phyloP scores from a whole-genome alignment of 2,329 filamentous ascomycete genomes.

The Gnomoniopsis sp. region DNA sequence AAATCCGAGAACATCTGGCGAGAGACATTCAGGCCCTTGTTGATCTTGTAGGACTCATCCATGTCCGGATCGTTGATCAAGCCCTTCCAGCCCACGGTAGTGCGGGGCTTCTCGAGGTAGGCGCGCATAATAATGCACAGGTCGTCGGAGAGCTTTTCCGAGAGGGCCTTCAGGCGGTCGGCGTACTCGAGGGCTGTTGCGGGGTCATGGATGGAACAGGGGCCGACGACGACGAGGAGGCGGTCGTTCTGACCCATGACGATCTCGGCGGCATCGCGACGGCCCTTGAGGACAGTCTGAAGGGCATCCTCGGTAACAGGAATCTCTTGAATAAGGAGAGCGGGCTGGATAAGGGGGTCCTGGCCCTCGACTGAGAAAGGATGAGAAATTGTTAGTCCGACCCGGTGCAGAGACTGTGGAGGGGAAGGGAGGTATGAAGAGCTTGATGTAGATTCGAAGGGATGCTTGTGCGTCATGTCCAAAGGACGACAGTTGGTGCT shows the following conservation, averaged over 20 bases:
- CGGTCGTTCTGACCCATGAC: slow-evolving; percentile 79
- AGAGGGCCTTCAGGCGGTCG: slow-evolving; percentile 69
- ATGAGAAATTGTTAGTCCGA: slow-evolving; percentile 25
- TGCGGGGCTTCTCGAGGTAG: slow-evolving; percentile 98
- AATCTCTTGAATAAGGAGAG: slow-evolving; percentile 82
- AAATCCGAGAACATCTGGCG: slow-evolving; percentile 91
- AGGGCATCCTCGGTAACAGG: slow-evolving; percentile 63
- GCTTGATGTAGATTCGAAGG: neutral
- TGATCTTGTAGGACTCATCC: slow-evolving; percentile 96
- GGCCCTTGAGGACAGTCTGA: slow-evolving; percentile 68
- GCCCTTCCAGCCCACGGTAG: slow-evolving; percentile 98
- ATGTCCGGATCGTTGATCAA: slow-evolving; percentile 99
- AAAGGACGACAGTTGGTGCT: neutral
- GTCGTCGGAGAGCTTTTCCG: slow-evolving; percentile 77
- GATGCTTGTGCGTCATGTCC: neutral
- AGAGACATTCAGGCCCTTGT: slow-evolving; percentile 93
- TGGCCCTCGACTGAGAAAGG: slow-evolving; percentile 73
- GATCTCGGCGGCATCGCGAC: slow-evolving; percentile 66
- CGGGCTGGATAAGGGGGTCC: slow-evolving; percentile 87
- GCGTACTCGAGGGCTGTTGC: slow-evolving; percentile 85
- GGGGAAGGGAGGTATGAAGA: neutral
- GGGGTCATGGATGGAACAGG: slow-evolving; percentile 97
- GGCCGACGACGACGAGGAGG: slow-evolving; percentile 89
- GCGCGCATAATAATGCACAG: slow-evolving; percentile 95
- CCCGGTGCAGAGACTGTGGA: neutral